Base-by-base conservation (phyloP, 306 rosid species). In the Casuarina cunninghamiana region DNA sequence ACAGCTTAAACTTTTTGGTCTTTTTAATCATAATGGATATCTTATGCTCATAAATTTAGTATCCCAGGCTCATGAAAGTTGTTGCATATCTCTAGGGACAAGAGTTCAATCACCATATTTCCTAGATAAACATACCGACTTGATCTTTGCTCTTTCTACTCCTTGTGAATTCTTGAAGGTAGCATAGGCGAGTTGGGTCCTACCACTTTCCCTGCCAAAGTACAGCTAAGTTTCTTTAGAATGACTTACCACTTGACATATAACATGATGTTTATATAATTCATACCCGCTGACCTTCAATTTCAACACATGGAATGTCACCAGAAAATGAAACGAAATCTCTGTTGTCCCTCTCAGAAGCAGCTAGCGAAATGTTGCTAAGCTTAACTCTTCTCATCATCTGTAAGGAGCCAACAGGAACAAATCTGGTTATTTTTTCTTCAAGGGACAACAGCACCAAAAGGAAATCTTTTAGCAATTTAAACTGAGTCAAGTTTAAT, bases 261-360 rank as follows among this genome's bases (percentile, higher is more conserved):
- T 41, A 51, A 73, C 53, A 21, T 69, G 66, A 55, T 15, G 21
- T 65, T 6, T 46, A 61, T 45, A 54, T 72, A 82, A 71, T 69
- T 60, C 48, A 46, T 74, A 55, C 15, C 44, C 60, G 67, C 88
- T 81, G 48, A 94, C 98, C 94, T 87, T 81, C 83, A 87, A 90
- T 87, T 84, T 94, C 98, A 48, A 92, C 84, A 79, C 86, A 87
- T 42, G 67, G 91, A 72, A 92, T 87, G 43, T 85, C 91, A 46
- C 98, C 97, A 4, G 95, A 89, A 82, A 94, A 90, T 63, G 97
- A 94, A 81, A 90, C 90, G 91, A 94, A 94, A 63, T 92, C 97
- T 83, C 78, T 73, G 55, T 92, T 86, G 21, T 94, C 96, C 73
- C 57, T 82, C 84, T 79, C 82, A 2, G 89, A 77, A 82, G 88